A percentile compares a stretch with the other conserved stretches of the same genome.
Conservation (phyloP, 2,329 filamentous ascomycete species). For the Neophaeococcomyces aloes region DNA sequence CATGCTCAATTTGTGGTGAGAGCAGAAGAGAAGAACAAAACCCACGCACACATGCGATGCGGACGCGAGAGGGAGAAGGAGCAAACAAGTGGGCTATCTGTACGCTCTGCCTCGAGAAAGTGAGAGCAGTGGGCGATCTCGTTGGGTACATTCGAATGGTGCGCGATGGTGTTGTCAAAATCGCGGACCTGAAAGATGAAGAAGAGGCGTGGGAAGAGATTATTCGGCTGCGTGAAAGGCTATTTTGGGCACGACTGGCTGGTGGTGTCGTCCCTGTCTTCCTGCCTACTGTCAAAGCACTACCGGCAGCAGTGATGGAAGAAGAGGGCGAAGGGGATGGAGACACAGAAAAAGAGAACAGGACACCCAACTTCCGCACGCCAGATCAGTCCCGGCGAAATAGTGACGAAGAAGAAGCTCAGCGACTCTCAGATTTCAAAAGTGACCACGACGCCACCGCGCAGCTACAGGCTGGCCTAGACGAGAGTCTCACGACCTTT, state of each 20-base stretch:
- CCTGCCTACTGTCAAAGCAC: slow-evolving; percentile 21
- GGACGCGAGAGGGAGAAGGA: slow-evolving; percentile 73
- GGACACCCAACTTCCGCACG: background rate
- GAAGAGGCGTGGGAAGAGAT: slow-evolving; percentile 91
- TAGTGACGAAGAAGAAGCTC: background rate
- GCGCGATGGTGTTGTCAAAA: slow-evolving; percentile 73
- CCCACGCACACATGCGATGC: slow-evolving; percentile 74
- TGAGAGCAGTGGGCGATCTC: slow-evolving; percentile 85
- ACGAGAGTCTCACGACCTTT: slow-evolving; percentile 20
- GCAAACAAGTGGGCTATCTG: slow-evolving; percentile 86
- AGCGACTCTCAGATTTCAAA: slow-evolving; percentile 6
- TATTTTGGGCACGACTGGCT: slow-evolving; percentile 93
- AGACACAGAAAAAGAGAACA: slow-evolving; percentile 1
- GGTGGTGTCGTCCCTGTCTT: slow-evolving; percentile 73
- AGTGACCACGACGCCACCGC: slow-evolving; percentile 10
- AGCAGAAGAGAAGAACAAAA: slow-evolving; percentile 59
- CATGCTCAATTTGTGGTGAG: slow-evolving; percentile 86
- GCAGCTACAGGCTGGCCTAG: slow-evolving; percentile 16
- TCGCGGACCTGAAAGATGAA: slow-evolving; percentile 69
- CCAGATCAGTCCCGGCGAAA: background rate
- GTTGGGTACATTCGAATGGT: slow-evolving; percentile 83
- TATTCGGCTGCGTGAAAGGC: slow-evolving; percentile 75
- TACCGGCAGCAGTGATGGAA: slow-evolving; percentile 12
- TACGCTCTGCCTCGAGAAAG: slow-evolving; percentile 70
- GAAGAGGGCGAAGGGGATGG: slow-evolving; percentile 1